Conservation (phyloP, 2,329 filamentous ascomycete species). For the Trichophyton verrucosum region DNA sequence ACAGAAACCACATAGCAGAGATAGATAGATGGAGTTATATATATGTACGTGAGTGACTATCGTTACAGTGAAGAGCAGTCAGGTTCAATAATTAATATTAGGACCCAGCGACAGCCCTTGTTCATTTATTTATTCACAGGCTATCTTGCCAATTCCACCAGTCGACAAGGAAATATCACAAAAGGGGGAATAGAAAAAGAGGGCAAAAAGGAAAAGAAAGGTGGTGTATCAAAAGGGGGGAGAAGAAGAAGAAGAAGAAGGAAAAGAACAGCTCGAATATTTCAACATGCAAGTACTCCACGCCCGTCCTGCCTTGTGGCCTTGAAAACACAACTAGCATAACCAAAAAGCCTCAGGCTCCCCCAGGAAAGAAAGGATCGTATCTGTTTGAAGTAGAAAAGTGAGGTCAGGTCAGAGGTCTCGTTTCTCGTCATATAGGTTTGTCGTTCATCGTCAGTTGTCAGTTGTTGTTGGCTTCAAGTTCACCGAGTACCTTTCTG, state of each 20-base stretch:
- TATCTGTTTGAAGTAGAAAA: not conserved
- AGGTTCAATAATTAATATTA: not conserved
- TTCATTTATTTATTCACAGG: conserved; percentile 1
- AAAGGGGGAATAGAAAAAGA: not conserved
- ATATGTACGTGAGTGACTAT: not conserved
- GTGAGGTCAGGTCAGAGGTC: not conserved
- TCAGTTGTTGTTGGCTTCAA: not conserved
- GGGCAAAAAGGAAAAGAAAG: not conserved
- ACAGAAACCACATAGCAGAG: not conserved
- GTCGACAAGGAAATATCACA: not conserved
- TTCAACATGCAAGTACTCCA: not conserved
- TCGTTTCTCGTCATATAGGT: not conserved
- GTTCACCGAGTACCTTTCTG: conserved; percentile 5
- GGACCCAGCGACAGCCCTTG: not conserved
- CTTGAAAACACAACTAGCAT: not conserved
- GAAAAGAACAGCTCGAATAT: not conserved
- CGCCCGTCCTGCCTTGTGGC: not conserved
- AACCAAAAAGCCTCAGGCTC: not conserved
- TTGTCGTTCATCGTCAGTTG: not conserved
- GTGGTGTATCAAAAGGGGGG: not conserved
- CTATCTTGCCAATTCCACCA: conserved; percentile 1
- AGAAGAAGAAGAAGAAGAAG: not conserved
- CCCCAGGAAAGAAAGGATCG: not conserved
- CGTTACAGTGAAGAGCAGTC: not conserved
- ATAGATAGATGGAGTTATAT: not conserved